Percentiles rank a stretch among this genome's conserved stretches.
phyloP scores from a whole-genome alignment of 2,329 filamentous ascomycete genomes.

The Immersiporthe knoxdaviesiana region DNA sequence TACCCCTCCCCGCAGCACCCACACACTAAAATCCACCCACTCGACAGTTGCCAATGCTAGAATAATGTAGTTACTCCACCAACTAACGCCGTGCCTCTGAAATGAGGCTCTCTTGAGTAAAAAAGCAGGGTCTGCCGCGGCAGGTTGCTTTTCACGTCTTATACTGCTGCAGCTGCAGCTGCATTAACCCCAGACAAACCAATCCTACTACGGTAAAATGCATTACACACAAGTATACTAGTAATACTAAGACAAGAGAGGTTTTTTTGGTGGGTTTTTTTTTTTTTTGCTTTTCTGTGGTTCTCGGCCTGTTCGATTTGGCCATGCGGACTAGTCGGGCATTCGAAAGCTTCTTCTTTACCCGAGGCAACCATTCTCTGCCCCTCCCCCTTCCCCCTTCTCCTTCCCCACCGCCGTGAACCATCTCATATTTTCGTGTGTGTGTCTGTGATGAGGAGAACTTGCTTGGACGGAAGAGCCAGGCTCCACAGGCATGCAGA shows the following conservation, averaged over 20 bases:
- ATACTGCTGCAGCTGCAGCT: no score
- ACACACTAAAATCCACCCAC: constrained; percentile 2
- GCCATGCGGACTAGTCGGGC: neutral
- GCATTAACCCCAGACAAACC: neutral
- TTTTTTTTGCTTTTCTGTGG: neutral
- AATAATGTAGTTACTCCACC: neutral
- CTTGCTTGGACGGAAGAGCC: neutral
- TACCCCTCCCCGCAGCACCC: neutral
- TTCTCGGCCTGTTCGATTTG: neutral
- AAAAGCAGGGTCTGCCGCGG: neutral
- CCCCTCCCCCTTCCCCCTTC: no score
- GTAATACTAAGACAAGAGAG: no score
- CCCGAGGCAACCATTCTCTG: neutral
- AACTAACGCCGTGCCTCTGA: constrained; percentile 8
- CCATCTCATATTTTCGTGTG: neutral
- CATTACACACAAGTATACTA: neutral
- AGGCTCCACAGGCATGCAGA: constrained; percentile 3
- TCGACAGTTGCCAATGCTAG: neutral
- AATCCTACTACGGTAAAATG: neutral
- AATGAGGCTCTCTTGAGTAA: constrained; percentile 10
- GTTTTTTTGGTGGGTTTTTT: no score
- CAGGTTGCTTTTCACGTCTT: neutral
- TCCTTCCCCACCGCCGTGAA: neutral
- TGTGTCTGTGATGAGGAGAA: neutral
- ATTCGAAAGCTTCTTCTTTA: neutral